A percentile compares a stretch with the other conserved stretches of the same genome.
These are phyloP conservation scores for Barnettozyma hawaiiensis DNA, from an alignment of 1,139 yeast genomes.

Conservation along the genomic window DNA sequence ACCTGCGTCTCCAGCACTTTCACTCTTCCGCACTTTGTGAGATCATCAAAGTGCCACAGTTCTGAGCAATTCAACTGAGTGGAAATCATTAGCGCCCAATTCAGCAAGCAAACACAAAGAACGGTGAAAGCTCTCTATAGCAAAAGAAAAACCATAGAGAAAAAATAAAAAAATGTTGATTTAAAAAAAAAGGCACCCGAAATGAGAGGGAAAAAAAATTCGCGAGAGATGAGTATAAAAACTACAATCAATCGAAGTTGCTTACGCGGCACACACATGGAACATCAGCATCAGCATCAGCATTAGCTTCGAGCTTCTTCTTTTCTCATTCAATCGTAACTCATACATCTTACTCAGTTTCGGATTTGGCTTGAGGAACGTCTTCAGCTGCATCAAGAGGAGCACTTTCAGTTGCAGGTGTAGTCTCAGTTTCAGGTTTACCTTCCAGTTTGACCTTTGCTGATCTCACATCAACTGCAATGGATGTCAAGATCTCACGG, in stretches of 20 bases:
- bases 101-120: too few relatives aligned
- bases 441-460: neutral
- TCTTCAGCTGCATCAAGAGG: neutral
- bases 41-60: constrained; percentile 38
- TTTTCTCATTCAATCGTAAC: constrained; percentile 1
- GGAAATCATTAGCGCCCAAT: neutral
- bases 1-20: constrained; percentile 20
- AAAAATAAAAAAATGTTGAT: neutral
- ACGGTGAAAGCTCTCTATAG: too few relatives aligned
- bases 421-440: neutral
- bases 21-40: constrained; percentile 27
- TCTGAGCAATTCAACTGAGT: constrained; percentile 5
- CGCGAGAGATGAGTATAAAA: neutral
- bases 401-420: neutral
- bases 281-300: too few relatives aligned
- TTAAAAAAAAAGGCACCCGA: neutral
- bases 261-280: too few relatives aligned
- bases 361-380: neutral
- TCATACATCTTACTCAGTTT: neutral
- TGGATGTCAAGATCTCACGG: constrained; percentile 47
- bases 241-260: too few relatives aligned
- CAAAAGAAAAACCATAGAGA: too few relatives aligned
- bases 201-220: neutral
- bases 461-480: constrained; percentile 44
- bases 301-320: too few relatives aligned